These are phyloP conservation scores for Solanum sejunctum DNA, from an alignment of 257 asterid genomes.

Conservation along the genomic window DNA sequence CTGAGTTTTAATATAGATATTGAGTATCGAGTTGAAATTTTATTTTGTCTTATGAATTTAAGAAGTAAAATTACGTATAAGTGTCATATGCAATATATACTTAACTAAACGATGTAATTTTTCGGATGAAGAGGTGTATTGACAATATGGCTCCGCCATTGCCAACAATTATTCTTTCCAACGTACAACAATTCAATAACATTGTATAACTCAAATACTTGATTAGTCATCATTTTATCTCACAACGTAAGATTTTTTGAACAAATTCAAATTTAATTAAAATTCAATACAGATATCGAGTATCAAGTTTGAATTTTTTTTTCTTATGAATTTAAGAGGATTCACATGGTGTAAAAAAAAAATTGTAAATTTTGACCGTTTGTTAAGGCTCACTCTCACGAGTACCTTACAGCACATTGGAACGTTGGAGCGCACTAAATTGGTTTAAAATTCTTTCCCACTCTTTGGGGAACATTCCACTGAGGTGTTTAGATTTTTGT, in stretches of 20 bases:
- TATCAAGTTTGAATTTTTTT: accelerated
- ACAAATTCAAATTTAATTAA: no score
- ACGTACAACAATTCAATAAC: accelerated
- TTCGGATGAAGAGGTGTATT: no score
- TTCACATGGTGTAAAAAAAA: not conserved
- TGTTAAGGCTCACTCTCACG: slow-evolving; percentile 41
- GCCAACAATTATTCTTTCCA: not conserved
- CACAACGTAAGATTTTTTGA: accelerated
- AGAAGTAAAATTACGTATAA: no score
- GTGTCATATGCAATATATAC: no score
- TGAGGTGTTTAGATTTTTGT: not conserved
- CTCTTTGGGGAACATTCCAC: not conserved
- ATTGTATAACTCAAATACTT: not conserved
- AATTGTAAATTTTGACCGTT: not conserved
- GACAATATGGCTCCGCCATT: no score
- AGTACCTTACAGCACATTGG: slow-evolving; percentile 19
- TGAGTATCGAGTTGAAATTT: no score
- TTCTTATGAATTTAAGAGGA: not conserved
- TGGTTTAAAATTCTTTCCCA: not conserved
- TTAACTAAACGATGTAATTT: no score
- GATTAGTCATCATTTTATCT: accelerated
- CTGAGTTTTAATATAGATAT: no score
- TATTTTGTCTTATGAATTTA: no score
- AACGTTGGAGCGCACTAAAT: slow-evolving; percentile 77
- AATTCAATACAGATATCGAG: accelerated